A percentile compares a stretch with the other conserved stretches of the same genome.
Evolutionary conservation across 257 asterid genomes (phyloP).

Genomic region (Ehretia macrophylla): DNA sequence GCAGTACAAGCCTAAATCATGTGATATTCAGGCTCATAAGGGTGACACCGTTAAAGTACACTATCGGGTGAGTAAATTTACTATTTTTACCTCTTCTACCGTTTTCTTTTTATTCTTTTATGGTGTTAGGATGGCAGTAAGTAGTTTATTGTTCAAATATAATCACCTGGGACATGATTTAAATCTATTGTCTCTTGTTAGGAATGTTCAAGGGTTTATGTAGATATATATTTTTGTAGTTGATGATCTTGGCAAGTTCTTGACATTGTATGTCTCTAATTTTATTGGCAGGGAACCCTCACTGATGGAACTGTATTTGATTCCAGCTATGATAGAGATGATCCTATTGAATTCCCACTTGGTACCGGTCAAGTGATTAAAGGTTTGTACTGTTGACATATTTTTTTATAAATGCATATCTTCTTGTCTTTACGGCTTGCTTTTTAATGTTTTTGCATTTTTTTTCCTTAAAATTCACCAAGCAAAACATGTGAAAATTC

Average conservation of each 20-base stretch:
- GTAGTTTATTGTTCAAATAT: background rate
- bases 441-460: no score
- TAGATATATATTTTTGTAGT: background rate
- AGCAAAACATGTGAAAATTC: background rate
- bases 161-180: no score
- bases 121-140: slow-evolving; percentile 2
- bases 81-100: background rate
- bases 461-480: background rate
- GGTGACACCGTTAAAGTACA: slow-evolving; percentile 85
- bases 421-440: no score
- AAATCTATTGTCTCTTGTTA: no score
- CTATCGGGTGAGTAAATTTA: slow-evolving; percentile 64
- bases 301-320: slow-evolving; percentile 98
- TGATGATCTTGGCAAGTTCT: background rate
- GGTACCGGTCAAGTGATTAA: slow-evolving; percentile 94
- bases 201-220: no score
- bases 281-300: slow-evolving; percentile 79
- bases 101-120: background rate
- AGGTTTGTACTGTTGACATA: slow-evolving; percentile 38
- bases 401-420: background rate
- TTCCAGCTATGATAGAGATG: slow-evolving; percentile 94
- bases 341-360: slow-evolving; percentile 89
- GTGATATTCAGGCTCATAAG: slow-evolving; percentile 91
- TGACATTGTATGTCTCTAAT: background rate
- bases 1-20: slow-evolving; percentile 79